Evolutionary conservation across 192 early-diverging fungal species (phyloP), one percentile per base, ranked within the genome.

Genomic region (Phlyctochytrium planicorne): DNA sequence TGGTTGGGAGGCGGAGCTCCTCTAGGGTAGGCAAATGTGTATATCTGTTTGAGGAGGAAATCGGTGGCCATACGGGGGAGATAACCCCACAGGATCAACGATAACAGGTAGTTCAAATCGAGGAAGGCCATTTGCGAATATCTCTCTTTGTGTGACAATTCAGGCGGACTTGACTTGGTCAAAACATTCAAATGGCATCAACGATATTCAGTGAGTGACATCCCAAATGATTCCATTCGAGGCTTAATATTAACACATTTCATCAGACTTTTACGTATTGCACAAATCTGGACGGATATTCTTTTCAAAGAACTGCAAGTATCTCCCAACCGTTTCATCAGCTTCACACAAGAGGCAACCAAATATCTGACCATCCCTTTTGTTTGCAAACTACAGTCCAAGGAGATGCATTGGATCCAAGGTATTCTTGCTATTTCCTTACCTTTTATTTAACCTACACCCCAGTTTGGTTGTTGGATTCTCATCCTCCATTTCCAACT

Each of bases 401-500:
- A 32, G 80, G 78, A 32, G 81, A 85, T 53, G 53, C 71, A 27
- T 61, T 85, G 17, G 83, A 85, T 63, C 76, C 73, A 47, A 78
- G 73, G 78, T 80, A 61, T 14, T 63, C 16, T 40, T n/a, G 23
- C 33, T 14, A 12, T 55, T 27, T 63, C 14, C 20, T 53, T 47
- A 37, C 59, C 37, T 12, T 34, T n/a, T 53, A 24, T 6, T 20
- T 34, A 24, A 14, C 66, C 56, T 0, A 52, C 17, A 65, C 16
- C 6, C 23, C 24, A 82, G 78, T 59, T 60, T 87, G 12, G 74
- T 84, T 0, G 68, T 87, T n/a, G 86, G 82, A n/a, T 87, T 87
- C 65, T 77, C 85, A 12, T 80, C 84, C 2, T 87, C 85, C 0
- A 66, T 84, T 0, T 80, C 84, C 3, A 87, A 87, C 66, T 87